A percentile compares a stretch with the other conserved stretches of the same genome.
phyloP scores from a whole-genome alignment of 495 filamentous ascomycete genomes.

The Tuber magnatum region DNA sequence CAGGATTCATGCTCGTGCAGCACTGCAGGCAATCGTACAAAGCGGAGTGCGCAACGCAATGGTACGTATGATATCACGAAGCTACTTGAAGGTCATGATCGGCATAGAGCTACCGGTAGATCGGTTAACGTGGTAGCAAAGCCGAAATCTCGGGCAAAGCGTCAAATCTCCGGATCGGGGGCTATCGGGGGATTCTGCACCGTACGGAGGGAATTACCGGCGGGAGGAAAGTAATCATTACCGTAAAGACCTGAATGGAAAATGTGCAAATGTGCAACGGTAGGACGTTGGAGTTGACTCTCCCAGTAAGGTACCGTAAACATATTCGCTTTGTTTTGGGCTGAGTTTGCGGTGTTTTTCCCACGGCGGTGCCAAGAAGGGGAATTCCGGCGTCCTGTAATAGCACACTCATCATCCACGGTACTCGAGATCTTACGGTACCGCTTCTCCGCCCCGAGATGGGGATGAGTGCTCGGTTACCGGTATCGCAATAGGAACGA shows the following conservation, averaged over 20 bases:
- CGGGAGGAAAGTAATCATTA: neutral
- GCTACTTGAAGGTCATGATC: neutral
- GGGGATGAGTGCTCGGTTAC: neutral
- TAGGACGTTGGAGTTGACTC: neutral
- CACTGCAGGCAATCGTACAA: neutral
- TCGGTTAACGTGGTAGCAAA: neutral
- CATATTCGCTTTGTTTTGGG: neutral
- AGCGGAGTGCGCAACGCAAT: neutral
- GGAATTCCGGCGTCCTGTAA: neutral
- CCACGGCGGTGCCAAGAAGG: neutral
- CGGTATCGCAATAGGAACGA: neutral
- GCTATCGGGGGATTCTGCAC: neutral
- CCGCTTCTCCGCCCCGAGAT: neutral
- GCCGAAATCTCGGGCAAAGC: neutral
- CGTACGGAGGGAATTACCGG: neutral
- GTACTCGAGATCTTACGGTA: neutral
- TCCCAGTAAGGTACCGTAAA: neutral
- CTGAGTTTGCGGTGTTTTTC: neutral
- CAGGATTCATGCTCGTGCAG: neutral
- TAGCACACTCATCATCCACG: neutral
- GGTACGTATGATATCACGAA: neutral
- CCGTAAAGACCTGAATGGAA: neutral
- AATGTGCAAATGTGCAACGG: neutral
- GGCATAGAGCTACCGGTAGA: neutral
- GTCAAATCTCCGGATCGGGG: neutral